phyloP scores from a whole-genome alignment of 2,329 filamentous ascomycete species.

The Fusarium piperis region DNA sequence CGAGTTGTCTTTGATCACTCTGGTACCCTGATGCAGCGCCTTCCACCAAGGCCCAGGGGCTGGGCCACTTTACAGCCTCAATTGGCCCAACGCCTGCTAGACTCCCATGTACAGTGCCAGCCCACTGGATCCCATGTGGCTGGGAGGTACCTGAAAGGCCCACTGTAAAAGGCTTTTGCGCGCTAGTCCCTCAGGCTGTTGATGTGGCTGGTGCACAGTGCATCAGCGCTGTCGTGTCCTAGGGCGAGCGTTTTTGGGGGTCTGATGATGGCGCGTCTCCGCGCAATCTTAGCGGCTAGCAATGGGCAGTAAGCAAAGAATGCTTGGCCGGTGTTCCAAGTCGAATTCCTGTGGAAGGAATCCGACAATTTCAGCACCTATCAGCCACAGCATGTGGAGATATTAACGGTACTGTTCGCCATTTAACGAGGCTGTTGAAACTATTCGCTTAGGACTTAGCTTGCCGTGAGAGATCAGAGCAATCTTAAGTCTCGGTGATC shows the following conservation, averaged over 20 bases:
- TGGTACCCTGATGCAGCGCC: constrained; percentile 26
- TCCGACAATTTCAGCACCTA: background rate
- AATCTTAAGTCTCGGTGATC: background rate
- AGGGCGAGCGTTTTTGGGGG: background rate
- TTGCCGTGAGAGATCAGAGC: background rate
- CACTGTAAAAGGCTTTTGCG: constrained; percentile 27
- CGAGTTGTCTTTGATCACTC: constrained; percentile 24
- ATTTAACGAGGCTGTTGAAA: background rate
- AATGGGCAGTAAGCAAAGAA: background rate
- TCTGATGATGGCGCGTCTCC: background rate
- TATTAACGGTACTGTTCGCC: background rate
- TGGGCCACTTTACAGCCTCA: constrained; percentile 32
- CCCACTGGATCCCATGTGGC: constrained; percentile 34
- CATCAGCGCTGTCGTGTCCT: background rate
- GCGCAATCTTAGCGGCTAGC: background rate
- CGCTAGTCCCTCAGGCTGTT: constrained; percentile 19
- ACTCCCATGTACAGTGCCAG: constrained; percentile 34
- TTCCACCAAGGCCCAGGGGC: constrained; percentile 35
- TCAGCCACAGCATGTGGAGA: background rate
- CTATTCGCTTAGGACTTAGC: background rate
- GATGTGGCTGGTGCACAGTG: constrained; percentile 39
- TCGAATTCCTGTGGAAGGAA: background rate
- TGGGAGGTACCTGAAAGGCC: constrained; percentile 29
- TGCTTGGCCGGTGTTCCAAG: background rate
- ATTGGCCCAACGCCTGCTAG: constrained; percentile 37